Conservation (phyloP, 495 filamentous ascomycete genomes). For the Aspergillus sclerotiicarbonarius region DNA sequence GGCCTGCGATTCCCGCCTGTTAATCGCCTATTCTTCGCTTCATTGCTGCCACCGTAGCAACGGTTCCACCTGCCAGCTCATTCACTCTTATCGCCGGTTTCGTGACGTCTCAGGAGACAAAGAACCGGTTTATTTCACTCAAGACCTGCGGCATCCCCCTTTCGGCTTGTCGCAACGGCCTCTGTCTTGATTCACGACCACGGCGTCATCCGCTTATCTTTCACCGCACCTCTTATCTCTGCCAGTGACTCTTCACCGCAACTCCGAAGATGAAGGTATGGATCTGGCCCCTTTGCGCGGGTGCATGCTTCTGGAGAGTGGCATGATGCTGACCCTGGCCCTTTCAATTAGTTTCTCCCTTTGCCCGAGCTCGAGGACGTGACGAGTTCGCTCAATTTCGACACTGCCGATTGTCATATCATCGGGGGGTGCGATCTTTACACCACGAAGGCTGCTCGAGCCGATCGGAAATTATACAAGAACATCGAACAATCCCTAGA, state of each 20-base stretch:
- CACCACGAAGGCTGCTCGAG: constrained; percentile 90
- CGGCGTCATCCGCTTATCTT: neutral
- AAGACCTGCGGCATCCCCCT: neutral
- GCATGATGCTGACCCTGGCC: neutral
- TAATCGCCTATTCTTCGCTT: constrained; percentile 14
- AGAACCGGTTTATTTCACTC: neutral
- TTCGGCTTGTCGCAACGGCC: neutral
- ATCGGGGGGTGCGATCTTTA: constrained; percentile 92
- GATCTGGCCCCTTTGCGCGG: neutral
- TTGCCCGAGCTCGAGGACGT: constrained; percentile 84
- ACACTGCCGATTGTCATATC: constrained; percentile 85
- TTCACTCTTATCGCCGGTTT: constrained; percentile 23
- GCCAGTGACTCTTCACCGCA: constrained; percentile 7
- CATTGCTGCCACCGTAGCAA: constrained; percentile 6
- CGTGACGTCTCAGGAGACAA: constrained; percentile 13
- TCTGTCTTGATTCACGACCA: neutral
- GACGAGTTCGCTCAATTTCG: constrained; percentile 87
- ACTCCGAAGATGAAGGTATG: constrained; percentile 30
- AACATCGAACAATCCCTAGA: constrained; percentile 87
- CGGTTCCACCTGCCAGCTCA: constrained; percentile 18
- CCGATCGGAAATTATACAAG: constrained; percentile 96
- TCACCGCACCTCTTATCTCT: constrained; percentile 5
- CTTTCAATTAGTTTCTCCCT: constrained; percentile 72
- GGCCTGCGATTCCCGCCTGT: constrained; percentile 4
- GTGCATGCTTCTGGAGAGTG: neutral